Base-by-base conservation (phyloP, 1,139 yeast species). In the Suhomyces ambrosiae region DNA sequence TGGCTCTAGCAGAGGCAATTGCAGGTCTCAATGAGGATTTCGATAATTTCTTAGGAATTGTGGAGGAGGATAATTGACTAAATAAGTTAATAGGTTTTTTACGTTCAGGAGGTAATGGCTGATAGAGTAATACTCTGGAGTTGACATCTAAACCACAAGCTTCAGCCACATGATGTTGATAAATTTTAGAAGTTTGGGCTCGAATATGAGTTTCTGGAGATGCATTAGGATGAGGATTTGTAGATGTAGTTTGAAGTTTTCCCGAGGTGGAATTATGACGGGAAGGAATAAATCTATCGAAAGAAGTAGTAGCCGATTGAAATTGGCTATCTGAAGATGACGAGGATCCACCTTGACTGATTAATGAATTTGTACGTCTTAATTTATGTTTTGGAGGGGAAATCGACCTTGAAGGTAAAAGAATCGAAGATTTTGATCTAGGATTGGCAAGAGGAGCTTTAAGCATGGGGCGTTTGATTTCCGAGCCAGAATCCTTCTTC, bases 111-210 rank as follows among this genome's bases (percentile, higher is more conserved):
- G 97, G 92, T 27, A 76, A 69, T 13, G 95, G 96, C 60, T 87
- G 87, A 60, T 86, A 92, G 53, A 88, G 90, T 43, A 92, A 68
- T 29, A 92, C 87, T 45, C 97, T 73, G 41, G 88, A 85, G 48
- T 88, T 85, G 57, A 88, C 79, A 40, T 86, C 86, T 38, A 90
- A 71, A 0, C 97, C 97, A 59, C 97, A 89, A 0, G 97, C 97
- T 58, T 86, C 87, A 0, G 97, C 97, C 7, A 90, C 96, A 33
- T 88, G 84, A 50, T 82, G 80, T 59, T 86, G 86, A 58, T 88
- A 88, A 4, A 83, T 80, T 47, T 79, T 73, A 26, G 81, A 74
- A 2, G 86, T 80, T 56, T 83, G 89, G 2, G 85, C 84, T 52
- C 78, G 78, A 28, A 85, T 77, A 58, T 84, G 76, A 7, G 74